These are phyloP conservation scores for Clonostachys byssicola DNA, from an alignment of 2,329 filamentous ascomycete genomes.

Conservation along the genomic window DNA sequence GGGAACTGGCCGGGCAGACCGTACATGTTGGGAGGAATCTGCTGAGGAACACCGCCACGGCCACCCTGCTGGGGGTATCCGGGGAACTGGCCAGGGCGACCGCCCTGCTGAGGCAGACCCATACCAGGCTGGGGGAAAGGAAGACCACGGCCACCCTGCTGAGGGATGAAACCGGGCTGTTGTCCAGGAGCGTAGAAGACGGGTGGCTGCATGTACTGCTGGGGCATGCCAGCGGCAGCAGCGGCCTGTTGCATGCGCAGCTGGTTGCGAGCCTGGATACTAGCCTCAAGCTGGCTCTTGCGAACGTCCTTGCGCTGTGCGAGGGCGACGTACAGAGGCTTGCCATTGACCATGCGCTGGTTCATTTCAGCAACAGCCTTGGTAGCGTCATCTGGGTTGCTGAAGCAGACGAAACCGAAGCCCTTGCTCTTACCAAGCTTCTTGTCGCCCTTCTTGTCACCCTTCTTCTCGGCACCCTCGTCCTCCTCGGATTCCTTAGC, in stretches of 20 bases:
- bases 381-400: slow-evolving; percentile 97
- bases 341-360: slow-evolving; percentile 96
- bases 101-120: slow-evolving; percentile 68
- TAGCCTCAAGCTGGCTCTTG: slow-evolving; percentile 98
- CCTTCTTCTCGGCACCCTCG: slow-evolving; percentile 48
- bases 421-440: slow-evolving; percentile 98
- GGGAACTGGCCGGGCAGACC: slow-evolving; percentile 77
- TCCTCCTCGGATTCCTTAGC: slow-evolving; percentile 39
- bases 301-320: slow-evolving; percentile 99
- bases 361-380: slow-evolving; percentile 99
- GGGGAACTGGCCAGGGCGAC: slow-evolving; percentile 83
- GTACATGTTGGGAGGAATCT: slow-evolving; percentile 85
- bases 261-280: slow-evolving; percentile 98
- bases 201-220: slow-evolving; percentile 81
- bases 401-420: slow-evolving; percentile 99
- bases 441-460: slow-evolving; percentile 51
- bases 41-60: slow-evolving; percentile 81
- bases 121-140: slow-evolving; percentile 62
- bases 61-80: slow-evolving; percentile 83
- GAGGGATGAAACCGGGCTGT: slow-evolving; percentile 66
- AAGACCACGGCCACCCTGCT: slow-evolving; percentile 58
- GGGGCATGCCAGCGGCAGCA: slow-evolving; percentile 82
- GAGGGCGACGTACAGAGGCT: slow-evolving; percentile 95
- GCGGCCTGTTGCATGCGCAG: slow-evolving; percentile 97
- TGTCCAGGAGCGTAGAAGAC: slow-evolving; percentile 90